These are phyloP conservation scores for Candida peoriensis DNA, from an alignment of 805 yeast genomes.

Conservation along the genomic window DNA sequence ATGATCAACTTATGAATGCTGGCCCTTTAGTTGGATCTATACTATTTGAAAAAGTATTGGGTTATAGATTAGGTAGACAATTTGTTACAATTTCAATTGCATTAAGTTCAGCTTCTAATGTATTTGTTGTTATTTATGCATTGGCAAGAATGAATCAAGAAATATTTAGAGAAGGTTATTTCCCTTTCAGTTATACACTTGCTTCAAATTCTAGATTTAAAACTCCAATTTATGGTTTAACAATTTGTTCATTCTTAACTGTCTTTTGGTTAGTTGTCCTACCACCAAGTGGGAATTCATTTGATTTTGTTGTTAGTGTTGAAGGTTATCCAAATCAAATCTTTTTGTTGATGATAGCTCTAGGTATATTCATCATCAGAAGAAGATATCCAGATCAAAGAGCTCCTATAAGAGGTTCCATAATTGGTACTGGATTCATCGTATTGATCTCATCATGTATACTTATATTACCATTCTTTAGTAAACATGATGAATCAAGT, in stretches of 20 bases:
- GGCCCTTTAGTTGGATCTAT: conserved; percentile 58
- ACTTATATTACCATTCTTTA: conserved; percentile 40
- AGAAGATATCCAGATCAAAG: conserved; percentile 39
- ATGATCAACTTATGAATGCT: conserved; percentile 46
- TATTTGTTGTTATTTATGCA: conserved; percentile 55
- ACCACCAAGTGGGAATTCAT: conserved; percentile 32
- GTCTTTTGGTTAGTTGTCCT: conserved; percentile 28
- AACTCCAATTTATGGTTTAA: conserved; percentile 50
- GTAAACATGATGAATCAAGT: conserved; percentile 24
- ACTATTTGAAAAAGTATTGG: conserved; percentile 51
- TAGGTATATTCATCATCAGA: conserved; percentile 54
- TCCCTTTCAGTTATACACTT: conserved; percentile 48
- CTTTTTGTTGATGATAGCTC: conserved; percentile 45
- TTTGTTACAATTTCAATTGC: conserved; percentile 55
- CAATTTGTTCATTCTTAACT: conserved; percentile 29
- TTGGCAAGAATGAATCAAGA: conserved; percentile 62
- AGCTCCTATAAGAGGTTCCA: conserved; percentile 49
- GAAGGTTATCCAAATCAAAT: conserved; percentile 44
- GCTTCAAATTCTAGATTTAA: conserved; percentile 49
- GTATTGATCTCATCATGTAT: conserved; percentile 43
- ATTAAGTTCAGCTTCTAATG: conserved; percentile 57
- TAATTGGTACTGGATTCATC: conserved; percentile 42
- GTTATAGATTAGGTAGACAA: conserved; percentile 46
- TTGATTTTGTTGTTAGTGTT: conserved; percentile 38
- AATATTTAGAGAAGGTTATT: conserved; percentile 55